A percentile compares a stretch with the other conserved stretches of the same genome.
Conservation (phyloP, 2,329 filamentous ascomycete species). For the Aureobasidium sp. region DNA sequence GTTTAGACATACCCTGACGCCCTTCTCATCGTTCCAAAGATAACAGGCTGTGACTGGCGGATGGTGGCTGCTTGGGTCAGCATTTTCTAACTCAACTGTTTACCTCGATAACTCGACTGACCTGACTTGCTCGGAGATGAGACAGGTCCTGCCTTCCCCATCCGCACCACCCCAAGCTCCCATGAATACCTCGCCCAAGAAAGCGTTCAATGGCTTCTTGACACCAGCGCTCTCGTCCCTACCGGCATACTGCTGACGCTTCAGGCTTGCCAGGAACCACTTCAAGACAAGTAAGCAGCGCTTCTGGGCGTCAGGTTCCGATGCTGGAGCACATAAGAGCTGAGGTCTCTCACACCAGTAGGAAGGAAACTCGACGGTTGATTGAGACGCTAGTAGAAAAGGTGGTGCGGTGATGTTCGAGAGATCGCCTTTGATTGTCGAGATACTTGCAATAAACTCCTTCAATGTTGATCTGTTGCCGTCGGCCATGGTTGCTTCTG, state of each 20-base stretch:
- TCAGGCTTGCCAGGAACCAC: slow-evolving; percentile 43
- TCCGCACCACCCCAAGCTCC: slow-evolving; percentile 25
- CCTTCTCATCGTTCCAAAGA: slow-evolving; percentile 39
- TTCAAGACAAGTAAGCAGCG: slow-evolving; percentile 42
- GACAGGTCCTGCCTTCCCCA: slow-evolving; percentile 33
- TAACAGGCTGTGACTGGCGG: slow-evolving; percentile 43
- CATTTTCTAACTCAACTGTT: not conserved
- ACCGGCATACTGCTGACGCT: slow-evolving; percentile 43
- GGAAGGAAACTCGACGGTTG: slow-evolving; percentile 40
- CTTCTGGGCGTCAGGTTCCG: slow-evolving; percentile 33
- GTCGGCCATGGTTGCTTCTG: not conserved
- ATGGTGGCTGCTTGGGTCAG: slow-evolving; percentile 30
- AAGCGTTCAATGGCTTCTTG: slow-evolving; percentile 47
- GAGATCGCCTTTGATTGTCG: slow-evolving; percentile 41
- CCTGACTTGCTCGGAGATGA: slow-evolving; percentile 40
- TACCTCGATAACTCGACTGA: not conserved
- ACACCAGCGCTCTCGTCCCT: slow-evolving; percentile 36
- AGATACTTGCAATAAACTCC: slow-evolving; percentile 33
- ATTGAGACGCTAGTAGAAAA: slow-evolving; percentile 39
- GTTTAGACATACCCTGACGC: slow-evolving; percentile 25
- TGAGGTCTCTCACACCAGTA: slow-evolving; percentile 42
- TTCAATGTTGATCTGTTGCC: slow-evolving; percentile 20
- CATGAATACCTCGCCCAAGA: slow-evolving; percentile 43
- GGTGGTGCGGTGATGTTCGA: slow-evolving; percentile 42
- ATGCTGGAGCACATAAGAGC: slow-evolving; percentile 41